Percentiles rank a stretch among this genome's conserved stretches.
These are phyloP conservation scores for Ochromonas danica DNA, from an alignment of 108 stramenopile genomes.

Conservation along the genomic window DNA sequence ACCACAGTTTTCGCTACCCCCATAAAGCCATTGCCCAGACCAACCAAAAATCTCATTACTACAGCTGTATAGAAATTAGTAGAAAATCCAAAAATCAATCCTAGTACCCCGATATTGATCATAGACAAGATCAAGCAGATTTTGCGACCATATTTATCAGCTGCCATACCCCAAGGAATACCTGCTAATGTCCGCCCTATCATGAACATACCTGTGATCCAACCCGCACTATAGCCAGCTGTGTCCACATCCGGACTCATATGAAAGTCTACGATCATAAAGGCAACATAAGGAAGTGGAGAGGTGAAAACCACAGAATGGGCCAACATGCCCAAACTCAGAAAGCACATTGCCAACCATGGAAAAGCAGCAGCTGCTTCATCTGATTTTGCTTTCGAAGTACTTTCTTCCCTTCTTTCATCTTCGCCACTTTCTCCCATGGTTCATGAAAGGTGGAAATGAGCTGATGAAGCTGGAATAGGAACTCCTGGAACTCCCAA, in stretches of 20 bases:
- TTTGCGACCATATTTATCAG: constrained; percentile 11
- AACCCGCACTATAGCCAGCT: constrained; percentile 11
- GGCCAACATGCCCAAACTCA: constrained; percentile 5
- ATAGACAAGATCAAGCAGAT: constrained; percentile 21
- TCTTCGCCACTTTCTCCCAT: too few species aligned
- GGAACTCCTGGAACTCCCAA: too few species aligned
- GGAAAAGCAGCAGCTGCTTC: background rate
- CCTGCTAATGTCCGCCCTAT: background rate
- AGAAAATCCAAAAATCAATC: constrained; percentile 3
- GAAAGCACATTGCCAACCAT: background rate
- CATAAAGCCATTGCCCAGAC: constrained; percentile 29
- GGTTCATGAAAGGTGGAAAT: too few species aligned
- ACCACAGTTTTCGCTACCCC: constrained; percentile 1
- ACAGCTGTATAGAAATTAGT: background rate
- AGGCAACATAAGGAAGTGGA: constrained; percentile 18
- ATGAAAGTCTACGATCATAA: constrained; percentile 8
- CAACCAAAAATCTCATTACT: background rate
- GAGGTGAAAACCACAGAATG: constrained; percentile 18
- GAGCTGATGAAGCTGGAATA: too few species aligned
- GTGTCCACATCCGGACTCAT: background rate
- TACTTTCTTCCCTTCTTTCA: too few species aligned
- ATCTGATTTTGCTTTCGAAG: background rate
- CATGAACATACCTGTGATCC: constrained; percentile 26
- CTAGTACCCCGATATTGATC: background rate
- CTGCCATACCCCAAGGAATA: constrained; percentile 29